Evolutionary conservation across 768 basidiomycete species (phyloP).

Genomic region (Candolleomyces aberdarensis): DNA sequence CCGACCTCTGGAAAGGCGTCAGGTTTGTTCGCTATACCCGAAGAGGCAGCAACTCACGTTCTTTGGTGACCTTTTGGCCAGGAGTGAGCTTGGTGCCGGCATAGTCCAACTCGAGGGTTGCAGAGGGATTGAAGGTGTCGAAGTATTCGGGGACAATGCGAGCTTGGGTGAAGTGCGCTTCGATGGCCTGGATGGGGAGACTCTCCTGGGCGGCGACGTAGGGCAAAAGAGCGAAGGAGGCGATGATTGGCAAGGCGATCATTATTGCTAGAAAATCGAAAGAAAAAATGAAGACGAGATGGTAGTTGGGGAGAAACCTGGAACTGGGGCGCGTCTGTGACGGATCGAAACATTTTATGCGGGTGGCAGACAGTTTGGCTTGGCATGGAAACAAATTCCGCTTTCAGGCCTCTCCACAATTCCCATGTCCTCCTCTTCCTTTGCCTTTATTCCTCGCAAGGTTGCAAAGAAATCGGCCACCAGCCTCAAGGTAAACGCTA

Average conservation of each 20-base stretch:
- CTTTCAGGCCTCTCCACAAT: not conserved
- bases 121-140: conserved; percentile 55
- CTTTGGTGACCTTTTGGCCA: conserved; percentile 56
- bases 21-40: not conserved
- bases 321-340: not conserved
- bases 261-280: conserved; percentile 1
- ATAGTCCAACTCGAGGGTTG: conserved; percentile 53
- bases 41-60: conserved; percentile 41
- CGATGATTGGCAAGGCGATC: conserved; percentile 10
- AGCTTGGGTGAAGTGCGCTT: conserved; percentile 65
- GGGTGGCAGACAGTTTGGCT: not conserved
- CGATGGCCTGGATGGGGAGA: conserved; percentile 52
- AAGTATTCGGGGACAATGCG: conserved; percentile 62
- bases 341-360: not conserved
- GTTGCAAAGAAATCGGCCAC: conserved; percentile 15
- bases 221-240: conserved; percentile 38
- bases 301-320: conserved; percentile 5
- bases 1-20: conserved; percentile 46
- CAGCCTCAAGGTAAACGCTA: conserved; percentile 9
- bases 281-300: conserved; percentile 11
- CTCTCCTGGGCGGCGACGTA: conserved; percentile 46
- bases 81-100: conserved; percentile 47
- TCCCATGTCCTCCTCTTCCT: conserved; percentile 15
- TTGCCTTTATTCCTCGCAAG: conserved; percentile 24
- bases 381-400: not conserved